Percentiles rank a stretch among this genome's conserved stretches.
Conservation (phyloP, 2,329 filamentous ascomycete genomes). For the Leptosphaerulina australis region DNA sequence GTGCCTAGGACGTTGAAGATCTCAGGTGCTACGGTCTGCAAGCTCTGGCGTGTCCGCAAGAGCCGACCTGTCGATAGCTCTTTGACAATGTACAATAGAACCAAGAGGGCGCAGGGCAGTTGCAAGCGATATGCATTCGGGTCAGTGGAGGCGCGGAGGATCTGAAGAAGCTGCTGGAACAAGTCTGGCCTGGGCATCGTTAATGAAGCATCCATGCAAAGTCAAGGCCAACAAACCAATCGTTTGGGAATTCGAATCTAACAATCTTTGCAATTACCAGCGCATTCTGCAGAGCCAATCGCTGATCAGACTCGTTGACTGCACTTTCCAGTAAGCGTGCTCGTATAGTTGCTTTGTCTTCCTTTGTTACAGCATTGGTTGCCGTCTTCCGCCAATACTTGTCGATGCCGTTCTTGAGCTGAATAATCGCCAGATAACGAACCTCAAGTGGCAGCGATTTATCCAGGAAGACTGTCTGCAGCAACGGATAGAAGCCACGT, state of each 20-base stretch:
- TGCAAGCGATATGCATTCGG: constrained; percentile 66
- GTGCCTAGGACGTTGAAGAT: constrained; percentile 78
- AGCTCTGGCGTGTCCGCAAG: constrained; percentile 72
- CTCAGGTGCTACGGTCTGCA: constrained; percentile 81
- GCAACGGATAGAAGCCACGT: constrained; percentile 55
- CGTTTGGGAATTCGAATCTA: constrained; percentile 83
- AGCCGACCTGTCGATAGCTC: constrained; percentile 84
- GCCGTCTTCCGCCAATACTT: constrained; percentile 88
- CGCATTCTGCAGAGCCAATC: constrained; percentile 85
- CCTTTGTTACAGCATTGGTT: constrained; percentile 67
- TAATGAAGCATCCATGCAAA: constrained; percentile 11
- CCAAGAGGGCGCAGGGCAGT: constrained; percentile 73
- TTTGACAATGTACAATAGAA: constrained; percentile 86
- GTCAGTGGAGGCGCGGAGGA: constrained; percentile 64
- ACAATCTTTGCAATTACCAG: constrained; percentile 86
- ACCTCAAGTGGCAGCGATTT: constrained; percentile 75
- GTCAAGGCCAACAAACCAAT: constrained; percentile 64
- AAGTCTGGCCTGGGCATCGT: constrained; percentile 44
- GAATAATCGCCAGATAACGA: constrained; percentile 88
- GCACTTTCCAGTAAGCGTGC: constrained; percentile 76
- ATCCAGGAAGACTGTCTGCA: constrained; percentile 78
- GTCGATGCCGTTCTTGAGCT: constrained; percentile 96
- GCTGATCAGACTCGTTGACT: constrained; percentile 74
- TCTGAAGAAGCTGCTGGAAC: constrained; percentile 52
- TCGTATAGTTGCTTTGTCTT: constrained; percentile 79